Evolutionary conservation across 345 rosid species (phyloP), one percentile per base, ranked within the genome.

Genomic region (Camelina hispida): DNA sequence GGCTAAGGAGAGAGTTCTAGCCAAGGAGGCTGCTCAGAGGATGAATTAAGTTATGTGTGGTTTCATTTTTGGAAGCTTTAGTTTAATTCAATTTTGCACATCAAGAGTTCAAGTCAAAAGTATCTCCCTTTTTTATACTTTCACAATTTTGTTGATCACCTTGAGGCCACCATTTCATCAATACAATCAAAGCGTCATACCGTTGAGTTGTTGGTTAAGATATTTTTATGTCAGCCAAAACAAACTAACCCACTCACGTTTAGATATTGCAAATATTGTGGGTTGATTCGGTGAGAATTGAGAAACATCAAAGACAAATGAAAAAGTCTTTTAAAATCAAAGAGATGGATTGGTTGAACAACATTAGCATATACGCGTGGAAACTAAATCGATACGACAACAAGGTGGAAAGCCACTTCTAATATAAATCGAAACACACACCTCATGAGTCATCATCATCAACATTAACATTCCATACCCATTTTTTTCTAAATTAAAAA

Each of bases 11-110:
- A 87, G 75, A 59, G 12, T 91, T 42, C 60, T 89, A 13, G 96
- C 95, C 8, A 89, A 88, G 84, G 93, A 91, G 61, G 87, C 86
- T 34, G 93, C 95, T 5, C 91, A 91, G 42, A 91, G 95, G 74
- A 84, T 91, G 89, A 70, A 69, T 47, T 86, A 84, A 62, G 3
- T 43, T 10, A 12, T 47, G 2, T 48, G 44, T 28, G 7, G 12
- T 40, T 40, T 52, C 56, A n/a, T 57, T 53, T 53, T 30, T 62
- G 40, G 52, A 51, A 30, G 55, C 55, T 46, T 25, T 28, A 28
- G 32, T 17, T 32, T 17, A 6, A 6, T 20, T 48, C 11, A 17
- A 4, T 48, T 48, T 28, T 66, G 69, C 69, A 32, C 5, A 12
- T 17, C 4, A 17, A 32, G 20, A 23, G 20, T 42, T 60, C 5